phyloP scores from a whole-genome alignment of 2,329 filamentous ascomycete genomes.

The Xylaria sp. region DNA sequence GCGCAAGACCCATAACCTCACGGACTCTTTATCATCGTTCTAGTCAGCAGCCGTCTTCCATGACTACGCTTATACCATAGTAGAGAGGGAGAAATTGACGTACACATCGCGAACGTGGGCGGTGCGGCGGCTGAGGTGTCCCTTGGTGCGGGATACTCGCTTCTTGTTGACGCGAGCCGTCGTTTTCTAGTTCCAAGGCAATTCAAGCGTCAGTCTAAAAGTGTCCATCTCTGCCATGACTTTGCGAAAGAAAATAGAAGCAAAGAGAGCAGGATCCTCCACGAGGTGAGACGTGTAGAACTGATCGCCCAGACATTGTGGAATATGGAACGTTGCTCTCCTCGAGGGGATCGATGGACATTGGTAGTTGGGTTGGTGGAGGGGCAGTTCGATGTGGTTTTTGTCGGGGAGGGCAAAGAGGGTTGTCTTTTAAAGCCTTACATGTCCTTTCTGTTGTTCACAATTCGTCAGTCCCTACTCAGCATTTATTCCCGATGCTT shows the following conservation, averaged over 20 bases:
- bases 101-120: conserved; percentile 91
- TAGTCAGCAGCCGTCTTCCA: conserved; percentile 11
- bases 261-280: conserved; percentile 72
- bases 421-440: conserved; percentile 34
- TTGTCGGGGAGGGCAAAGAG: conserved; percentile 13
- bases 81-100: neutral
- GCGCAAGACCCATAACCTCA: conserved; percentile 94
- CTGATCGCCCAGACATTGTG: conserved; percentile 37
- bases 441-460: conserved; percentile 39
- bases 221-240: conserved; percentile 64
- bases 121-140: conserved; percentile 95
- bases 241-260: conserved; percentile 48
- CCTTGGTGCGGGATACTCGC: conserved; percentile 88
- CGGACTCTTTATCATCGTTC: conserved; percentile 68
- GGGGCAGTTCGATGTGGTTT: conserved; percentile 5
- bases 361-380: conserved; percentile 21
- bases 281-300: conserved; percentile 73
- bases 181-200: conserved; percentile 73
- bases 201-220: conserved; percentile 59
- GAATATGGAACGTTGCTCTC: conserved; percentile 19
- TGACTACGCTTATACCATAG: neutral
- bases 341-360: conserved; percentile 24
- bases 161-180: conserved; percentile 81
- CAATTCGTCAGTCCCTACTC: conserved; percentile 22
- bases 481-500: neutral